Conservation (phyloP, 1,284 basidiomycete genomes). For the Pascua guehoae region DNA sequence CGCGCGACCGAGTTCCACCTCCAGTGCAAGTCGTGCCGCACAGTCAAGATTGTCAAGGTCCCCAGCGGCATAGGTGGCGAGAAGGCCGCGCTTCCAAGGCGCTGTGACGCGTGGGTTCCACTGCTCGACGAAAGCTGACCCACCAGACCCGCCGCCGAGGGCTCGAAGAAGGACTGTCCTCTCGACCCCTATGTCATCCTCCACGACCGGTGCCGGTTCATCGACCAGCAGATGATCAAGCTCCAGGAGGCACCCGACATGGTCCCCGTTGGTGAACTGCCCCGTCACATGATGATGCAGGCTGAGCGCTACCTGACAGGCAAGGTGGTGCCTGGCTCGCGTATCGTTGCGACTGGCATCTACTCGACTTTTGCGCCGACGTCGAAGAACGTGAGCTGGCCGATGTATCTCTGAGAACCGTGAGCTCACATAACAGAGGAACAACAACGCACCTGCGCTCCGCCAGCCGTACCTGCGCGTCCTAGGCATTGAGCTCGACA, state of each 20-base stretch:
- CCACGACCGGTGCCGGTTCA: constrained; percentile 90
- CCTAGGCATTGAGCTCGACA: constrained; percentile 83
- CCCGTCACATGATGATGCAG: constrained; percentile 90
- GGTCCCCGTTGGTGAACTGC: constrained; percentile 98
- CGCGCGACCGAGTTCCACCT: constrained; percentile 88
- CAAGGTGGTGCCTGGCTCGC: constrained; percentile 87
- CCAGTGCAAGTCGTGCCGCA: constrained; percentile 86
- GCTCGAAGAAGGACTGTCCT: constrained; percentile 86
- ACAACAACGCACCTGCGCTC: constrained; percentile 70
- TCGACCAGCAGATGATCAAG: constrained; percentile 95
- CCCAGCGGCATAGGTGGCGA: constrained; percentile 79
- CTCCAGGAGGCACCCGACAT: constrained; percentile 99
- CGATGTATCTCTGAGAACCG: too few relatives aligned
- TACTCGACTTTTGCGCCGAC: constrained; percentile 89
- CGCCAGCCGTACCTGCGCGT: constrained; percentile 93
- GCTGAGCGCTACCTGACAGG: constrained; percentile 85
- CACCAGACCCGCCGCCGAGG: constrained; percentile 59
- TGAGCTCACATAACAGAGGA: constrained; percentile 57
- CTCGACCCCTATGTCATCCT: constrained; percentile 95
- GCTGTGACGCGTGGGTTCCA: constrained; percentile 66
- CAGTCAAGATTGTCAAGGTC: constrained; percentile 76
- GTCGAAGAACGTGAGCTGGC: constrained; percentile 64
- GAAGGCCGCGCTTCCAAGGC: constrained; percentile 73
- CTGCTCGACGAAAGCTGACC: background rate
- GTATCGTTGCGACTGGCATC: constrained; percentile 92